Evolutionary conservation across 2,329 filamentous ascomycete species (phyloP).

Genomic region (Talaromyces funiculosus): DNA sequence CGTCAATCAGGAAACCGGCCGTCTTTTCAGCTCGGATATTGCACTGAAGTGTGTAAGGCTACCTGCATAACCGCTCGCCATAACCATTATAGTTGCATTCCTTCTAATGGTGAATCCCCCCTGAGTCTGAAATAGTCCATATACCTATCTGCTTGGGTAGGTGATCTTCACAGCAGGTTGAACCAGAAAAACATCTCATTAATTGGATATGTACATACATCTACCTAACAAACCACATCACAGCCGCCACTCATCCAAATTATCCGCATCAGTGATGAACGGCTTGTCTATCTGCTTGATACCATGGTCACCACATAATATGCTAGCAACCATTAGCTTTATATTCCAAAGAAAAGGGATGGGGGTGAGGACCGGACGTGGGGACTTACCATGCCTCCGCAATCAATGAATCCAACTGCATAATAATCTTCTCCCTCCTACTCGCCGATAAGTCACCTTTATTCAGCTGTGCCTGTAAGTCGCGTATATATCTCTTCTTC

Average conservation of each 20-base stretch:
- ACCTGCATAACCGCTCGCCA: too few relatives aligned
- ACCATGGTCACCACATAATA: constrained; percentile 89
- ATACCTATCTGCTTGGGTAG: too few relatives aligned
- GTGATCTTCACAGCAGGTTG: too few relatives aligned
- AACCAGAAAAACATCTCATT: too few relatives aligned
- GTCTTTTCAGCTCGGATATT: too few relatives aligned
- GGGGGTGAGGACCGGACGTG: too few relatives aligned
- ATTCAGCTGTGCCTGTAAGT: constrained; percentile 77
- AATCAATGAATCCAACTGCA: constrained; percentile 85
- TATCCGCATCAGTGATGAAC: constrained; percentile 70
- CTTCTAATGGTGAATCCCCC: too few relatives aligned
- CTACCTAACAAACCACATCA: constrained; percentile 30
- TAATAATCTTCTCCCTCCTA: constrained; percentile 74
- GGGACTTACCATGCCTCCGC: constrained; percentile 73
- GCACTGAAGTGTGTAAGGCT: too few relatives aligned
- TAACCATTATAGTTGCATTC: too few relatives aligned
- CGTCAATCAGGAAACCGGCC: too few relatives aligned
- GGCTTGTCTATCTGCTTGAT: constrained; percentile 93
- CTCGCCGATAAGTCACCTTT: constrained; percentile 65
- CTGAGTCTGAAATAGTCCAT: too few relatives aligned
- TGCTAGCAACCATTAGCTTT: constrained; percentile 47
- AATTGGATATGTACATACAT: not conserved
- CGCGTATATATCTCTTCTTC: constrained; percentile 72
- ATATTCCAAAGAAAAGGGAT: too few relatives aligned
- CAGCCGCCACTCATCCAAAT: constrained; percentile 73